Evolutionary conservation across 345 rosid genomes (phyloP).

Genomic region (Salix udensis): DNA sequence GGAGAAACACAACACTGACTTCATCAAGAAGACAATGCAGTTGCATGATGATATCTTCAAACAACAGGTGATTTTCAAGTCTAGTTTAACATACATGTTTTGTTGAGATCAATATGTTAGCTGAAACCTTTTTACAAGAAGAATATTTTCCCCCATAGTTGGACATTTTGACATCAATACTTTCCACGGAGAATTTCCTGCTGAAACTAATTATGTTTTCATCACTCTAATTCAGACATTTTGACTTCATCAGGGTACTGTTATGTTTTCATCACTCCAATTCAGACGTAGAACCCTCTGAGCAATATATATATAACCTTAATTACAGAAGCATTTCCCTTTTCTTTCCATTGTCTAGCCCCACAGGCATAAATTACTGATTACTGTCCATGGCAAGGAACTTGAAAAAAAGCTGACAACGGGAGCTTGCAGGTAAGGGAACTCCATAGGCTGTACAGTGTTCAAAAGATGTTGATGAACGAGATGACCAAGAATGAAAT

Average conservation of each 20-base stretch:
- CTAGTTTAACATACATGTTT: background rate
- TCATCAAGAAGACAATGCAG: constrained; percentile 75
- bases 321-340: background rate
- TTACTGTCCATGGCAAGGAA: background rate
- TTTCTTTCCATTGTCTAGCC: background rate
- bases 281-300: background rate
- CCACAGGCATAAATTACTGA: background rate
- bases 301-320: background rate
- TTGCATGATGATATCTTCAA: constrained; percentile 67
- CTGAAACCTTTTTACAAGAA: background rate
- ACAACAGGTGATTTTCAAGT: constrained; percentile 51
- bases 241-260: background rate
- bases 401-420: background rate
- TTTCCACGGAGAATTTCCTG: no score
- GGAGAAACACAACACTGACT: constrained; percentile 43
- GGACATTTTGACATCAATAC: no score
- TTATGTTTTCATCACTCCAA: background rate
- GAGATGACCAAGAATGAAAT: constrained; percentile 47
- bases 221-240: no score
- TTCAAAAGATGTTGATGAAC: constrained; percentile 64
- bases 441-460: constrained; percentile 68
- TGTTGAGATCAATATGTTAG: background rate
- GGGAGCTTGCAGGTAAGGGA: constrained; percentile 60
- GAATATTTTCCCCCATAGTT: background rate
- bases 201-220: no score